phyloP scores from a whole-genome alignment of 306 rosid genomes.

The Benincasa hispida region DNA sequence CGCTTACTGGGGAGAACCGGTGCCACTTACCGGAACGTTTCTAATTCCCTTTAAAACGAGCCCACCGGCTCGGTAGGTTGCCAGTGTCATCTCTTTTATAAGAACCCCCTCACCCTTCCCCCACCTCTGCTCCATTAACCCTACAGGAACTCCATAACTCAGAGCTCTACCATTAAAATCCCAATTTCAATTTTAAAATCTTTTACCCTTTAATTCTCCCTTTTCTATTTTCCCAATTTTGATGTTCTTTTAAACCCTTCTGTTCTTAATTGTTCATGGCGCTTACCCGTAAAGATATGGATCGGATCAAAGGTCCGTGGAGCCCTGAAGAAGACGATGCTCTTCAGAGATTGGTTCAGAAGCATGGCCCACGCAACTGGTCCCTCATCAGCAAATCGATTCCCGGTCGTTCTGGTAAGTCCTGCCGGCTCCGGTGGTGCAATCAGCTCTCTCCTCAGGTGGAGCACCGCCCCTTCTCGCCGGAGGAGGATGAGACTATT shows the following conservation, averaged over 20 bases:
- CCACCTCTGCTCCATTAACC: not conserved
- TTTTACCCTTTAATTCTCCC: not conserved
- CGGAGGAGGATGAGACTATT: conserved; percentile 83
- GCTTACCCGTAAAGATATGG: conserved; percentile 40
- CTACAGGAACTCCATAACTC: not conserved
- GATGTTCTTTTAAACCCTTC: not conserved
- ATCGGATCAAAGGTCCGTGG: conserved; percentile 98
- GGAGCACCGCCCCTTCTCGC: conserved; percentile 76
- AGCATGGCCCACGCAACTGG: conserved; percentile 90
- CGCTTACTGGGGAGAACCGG: conserved; percentile 61
- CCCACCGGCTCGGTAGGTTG: conserved; percentile 56
- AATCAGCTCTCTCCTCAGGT: conserved; percentile 96
- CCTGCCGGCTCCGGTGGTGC: conserved; percentile 93
- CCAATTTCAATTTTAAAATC: not conserved
- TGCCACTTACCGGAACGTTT: conserved; percentile 31
- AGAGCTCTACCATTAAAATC: not conserved
- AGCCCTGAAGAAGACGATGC: conserved; percentile 92
- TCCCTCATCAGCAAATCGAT: conserved; percentile 76
- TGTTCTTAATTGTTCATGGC: conserved; percentile 4
- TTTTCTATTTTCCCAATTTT: not conserved
- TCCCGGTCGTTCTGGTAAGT: conserved; percentile 87
- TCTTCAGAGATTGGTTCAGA: conserved; percentile 57
- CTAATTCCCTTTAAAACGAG: conserved; percentile 16
- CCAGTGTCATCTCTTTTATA: conserved; percentile 33
- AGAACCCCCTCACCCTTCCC: not conserved